Conservation (phyloP, 176 grass and related monocot species). For the Cymbopogon citratus region DNA sequence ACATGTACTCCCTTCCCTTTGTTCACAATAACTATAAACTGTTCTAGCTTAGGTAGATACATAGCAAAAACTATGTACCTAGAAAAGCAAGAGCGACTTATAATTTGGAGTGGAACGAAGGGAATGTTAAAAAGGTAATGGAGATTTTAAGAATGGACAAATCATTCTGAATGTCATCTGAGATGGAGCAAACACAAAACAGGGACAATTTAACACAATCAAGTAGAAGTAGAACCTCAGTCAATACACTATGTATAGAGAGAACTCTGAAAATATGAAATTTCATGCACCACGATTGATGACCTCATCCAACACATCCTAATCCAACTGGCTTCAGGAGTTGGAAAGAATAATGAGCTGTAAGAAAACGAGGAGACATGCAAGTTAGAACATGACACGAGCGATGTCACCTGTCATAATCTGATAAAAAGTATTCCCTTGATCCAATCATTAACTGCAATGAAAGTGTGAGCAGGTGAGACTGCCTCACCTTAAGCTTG, state of each 20-base stretch:
- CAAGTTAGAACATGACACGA: neutral
- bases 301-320: slow-evolving; percentile 5
- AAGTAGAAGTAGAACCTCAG: neutral
- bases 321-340: neutral
- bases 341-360: neutral
- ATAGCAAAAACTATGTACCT: no score
- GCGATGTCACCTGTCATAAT: neutral
- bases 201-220: neutral
- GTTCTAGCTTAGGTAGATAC: no score
- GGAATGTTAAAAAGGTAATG: neutral
- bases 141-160: neutral
- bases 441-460: neutral
- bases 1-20: no score
- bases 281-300: neutral
- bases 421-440: neutral
- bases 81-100: no score
- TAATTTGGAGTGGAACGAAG: no score
- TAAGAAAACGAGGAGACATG: neutral
- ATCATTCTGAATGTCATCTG: neutral
- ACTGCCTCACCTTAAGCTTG: slow-evolving; percentile 31
- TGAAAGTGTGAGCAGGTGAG: neutral
- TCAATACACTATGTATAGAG: neutral
- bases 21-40: no score
- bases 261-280: neutral
- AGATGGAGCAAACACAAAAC: neutral